These are phyloP conservation scores for Sordaria brevicollis DNA, from an alignment of 495 filamentous ascomycete genomes.

Conservation along the genomic window DNA sequence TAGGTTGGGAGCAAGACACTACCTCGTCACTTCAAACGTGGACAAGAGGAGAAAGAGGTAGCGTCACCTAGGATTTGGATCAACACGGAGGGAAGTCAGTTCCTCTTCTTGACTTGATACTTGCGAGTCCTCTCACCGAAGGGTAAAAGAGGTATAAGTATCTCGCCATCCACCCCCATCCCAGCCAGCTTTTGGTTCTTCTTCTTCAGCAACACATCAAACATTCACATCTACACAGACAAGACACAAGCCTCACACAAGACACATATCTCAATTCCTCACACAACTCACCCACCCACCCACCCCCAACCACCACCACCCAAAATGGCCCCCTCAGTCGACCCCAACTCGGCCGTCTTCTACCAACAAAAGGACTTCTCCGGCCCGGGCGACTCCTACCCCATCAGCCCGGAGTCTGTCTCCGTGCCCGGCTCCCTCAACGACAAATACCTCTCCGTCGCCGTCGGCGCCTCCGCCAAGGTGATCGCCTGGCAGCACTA, in stretches of 20 bases:
- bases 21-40: too few relatives aligned
- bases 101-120: neutral
- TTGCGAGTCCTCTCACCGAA: neutral
- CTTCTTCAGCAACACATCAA: neutral
- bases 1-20: too few relatives aligned
- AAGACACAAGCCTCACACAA: neutral
- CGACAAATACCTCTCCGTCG: conserved; percentile 2
- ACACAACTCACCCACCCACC: neutral
- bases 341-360: neutral
- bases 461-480: neutral
- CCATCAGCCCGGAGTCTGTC: neutral
- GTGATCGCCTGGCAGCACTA: conserved; percentile 6
- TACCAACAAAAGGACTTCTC: neutral
- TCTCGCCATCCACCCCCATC: neutral
- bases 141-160: neutral
- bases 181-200: neutral
- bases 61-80: neutral
- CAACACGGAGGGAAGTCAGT: neutral
- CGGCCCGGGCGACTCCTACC: neutral
- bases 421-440: neutral
- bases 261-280: neutral
- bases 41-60: too few relatives aligned
- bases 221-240: neutral
- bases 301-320: too few relatives aligned
- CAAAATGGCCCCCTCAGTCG: neutral